Evolutionary conservation across 2,329 filamentous ascomycete species (phyloP).

Genomic region (Sclerotinia sclerotiorum): DNA sequence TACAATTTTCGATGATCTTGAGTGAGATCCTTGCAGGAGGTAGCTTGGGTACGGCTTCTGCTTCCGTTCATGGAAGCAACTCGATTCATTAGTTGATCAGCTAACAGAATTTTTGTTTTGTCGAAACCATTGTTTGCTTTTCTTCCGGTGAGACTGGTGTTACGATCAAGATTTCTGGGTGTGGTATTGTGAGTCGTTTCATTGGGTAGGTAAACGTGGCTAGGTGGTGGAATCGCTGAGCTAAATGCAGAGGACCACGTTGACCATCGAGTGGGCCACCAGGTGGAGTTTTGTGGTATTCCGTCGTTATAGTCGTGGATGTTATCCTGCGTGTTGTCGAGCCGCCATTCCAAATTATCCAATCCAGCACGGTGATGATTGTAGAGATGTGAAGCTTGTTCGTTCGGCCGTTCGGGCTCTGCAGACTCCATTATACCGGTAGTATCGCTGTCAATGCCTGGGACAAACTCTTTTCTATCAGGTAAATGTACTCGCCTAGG

Average conservation of each 20-base stretch:
- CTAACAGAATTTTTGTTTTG: not conserved
- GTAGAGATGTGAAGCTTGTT: not conserved
- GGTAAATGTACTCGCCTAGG: not conserved
- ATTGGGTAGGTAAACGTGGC: not conserved
- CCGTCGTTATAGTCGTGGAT: too few species aligned
- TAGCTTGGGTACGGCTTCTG: too few species aligned
- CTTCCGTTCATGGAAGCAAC: not conserved
- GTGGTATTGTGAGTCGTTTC: too few species aligned
- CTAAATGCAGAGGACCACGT: not conserved
- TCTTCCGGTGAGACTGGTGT: not conserved
- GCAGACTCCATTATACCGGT: accelerated
- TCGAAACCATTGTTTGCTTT: not conserved
- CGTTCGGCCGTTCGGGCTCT: not conserved
- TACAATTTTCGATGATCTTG: not conserved
- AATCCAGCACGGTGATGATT: not conserved
- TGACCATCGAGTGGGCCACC: not conserved
- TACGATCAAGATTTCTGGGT: not conserved
- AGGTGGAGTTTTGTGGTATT: not conserved
- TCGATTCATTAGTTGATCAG: not conserved
- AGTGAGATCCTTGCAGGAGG: not conserved
- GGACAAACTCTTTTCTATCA: too few species aligned
- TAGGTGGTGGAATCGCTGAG: not conserved
- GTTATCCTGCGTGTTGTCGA: too few species aligned
- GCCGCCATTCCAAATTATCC: not conserved
- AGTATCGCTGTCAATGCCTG: not conserved